A percentile compares a stretch with the other conserved stretches of the same genome.
Evolutionary conservation across 306 rosid species (phyloP).

Genomic region (Cucumis melo): DNA sequence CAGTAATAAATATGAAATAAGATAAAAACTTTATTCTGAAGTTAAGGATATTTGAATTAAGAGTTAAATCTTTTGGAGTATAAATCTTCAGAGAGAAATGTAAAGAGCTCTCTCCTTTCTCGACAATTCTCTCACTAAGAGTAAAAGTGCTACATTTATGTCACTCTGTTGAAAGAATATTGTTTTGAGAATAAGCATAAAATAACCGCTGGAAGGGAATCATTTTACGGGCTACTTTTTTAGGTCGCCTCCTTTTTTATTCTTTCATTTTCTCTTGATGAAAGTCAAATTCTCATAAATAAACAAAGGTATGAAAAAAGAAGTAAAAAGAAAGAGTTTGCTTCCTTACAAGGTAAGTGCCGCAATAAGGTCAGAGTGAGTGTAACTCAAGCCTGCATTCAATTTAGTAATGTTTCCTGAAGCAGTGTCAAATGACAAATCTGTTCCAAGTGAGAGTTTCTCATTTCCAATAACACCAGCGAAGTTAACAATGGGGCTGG

Average conservation of each 20-base stretch:
- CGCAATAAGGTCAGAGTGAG: conserved; percentile 63
- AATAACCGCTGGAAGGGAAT: neutral
- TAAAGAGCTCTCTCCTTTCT: neutral
- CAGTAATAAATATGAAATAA: neutral
- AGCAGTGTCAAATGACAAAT: conserved; percentile 75
- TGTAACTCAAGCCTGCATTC: conserved; percentile 75
- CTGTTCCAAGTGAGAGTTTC: conserved; percentile 54
- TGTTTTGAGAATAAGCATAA: neutral
- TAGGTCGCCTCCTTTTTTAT: no score
- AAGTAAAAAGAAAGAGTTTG: neutral
- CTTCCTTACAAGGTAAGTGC: conserved; percentile 48
- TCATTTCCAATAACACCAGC: conserved; percentile 81
- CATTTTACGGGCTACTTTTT: no score
- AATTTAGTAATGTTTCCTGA: conserved; percentile 60
- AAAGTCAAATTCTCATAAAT: no score
- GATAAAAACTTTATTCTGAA: neutral
- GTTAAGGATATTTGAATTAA: neutral
- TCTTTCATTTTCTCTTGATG: no score
- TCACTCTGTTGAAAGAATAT: neutral
- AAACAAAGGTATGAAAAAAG: no score
- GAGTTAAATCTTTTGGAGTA: neutral
- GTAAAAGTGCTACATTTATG: neutral
- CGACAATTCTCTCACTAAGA: neutral
- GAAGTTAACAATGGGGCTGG: conserved; percentile 73
- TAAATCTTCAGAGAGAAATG: neutral